phyloP scores from a whole-genome alignment of 176 grass and related monocot genomes.

The Carex parvula region DNA sequence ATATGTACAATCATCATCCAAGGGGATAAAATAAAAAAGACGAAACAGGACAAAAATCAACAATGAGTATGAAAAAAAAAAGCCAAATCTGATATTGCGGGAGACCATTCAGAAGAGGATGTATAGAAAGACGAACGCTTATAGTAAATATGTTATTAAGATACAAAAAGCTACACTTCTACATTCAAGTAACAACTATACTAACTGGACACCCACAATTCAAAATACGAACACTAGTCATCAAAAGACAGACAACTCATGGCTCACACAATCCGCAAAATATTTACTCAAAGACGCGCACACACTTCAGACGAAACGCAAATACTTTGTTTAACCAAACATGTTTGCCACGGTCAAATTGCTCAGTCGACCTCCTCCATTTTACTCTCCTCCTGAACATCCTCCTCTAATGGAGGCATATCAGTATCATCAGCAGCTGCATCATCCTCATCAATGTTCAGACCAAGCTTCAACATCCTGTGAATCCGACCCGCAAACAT shows the following conservation, averaged over 20 bases:
- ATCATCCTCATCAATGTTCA: constrained; percentile 42
- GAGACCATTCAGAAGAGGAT: no score
- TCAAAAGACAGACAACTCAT: not conserved
- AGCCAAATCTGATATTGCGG: no score
- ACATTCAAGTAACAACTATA: not conserved
- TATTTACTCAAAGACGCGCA: not conserved
- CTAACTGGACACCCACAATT: not conserved
- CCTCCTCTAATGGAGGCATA: constrained; percentile 37
- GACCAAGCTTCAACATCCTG: constrained; percentile 44
- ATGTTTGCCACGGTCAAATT: not conserved
- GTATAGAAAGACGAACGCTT: no score
- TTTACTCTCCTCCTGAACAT: constrained; percentile 41
- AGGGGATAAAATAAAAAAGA: no score
- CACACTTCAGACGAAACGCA: not conserved
- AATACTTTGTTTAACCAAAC: no score
- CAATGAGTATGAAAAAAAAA: no score
- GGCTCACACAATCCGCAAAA: not conserved
- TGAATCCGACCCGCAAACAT: constrained; percentile 47
- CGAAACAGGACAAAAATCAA: no score
- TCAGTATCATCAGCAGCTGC: constrained; percentile 31
- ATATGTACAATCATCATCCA: no score
- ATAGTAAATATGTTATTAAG: no score
- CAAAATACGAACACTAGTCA: not conserved
- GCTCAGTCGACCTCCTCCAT: constrained; percentile 49
- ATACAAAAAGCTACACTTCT: no score